Evolutionary conservation across 2,329 filamentous ascomycete genomes (phyloP), one percentile per base, ranked within the genome.

Genomic region (Biscogniauxia marginata): DNA sequence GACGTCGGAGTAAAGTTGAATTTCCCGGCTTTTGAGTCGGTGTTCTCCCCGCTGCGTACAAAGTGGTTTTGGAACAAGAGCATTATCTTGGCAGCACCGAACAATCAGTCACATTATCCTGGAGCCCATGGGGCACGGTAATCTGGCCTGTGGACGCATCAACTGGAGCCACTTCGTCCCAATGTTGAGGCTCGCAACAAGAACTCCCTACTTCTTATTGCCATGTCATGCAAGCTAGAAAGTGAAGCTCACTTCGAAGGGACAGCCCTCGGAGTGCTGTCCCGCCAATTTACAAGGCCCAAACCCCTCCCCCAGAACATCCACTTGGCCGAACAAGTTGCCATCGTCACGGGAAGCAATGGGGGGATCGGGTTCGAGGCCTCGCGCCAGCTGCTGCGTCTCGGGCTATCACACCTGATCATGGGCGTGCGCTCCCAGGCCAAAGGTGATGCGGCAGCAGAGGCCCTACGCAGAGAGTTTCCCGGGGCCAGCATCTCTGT

Each of bases 301-400:
- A 60, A 63, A 46, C 63, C 64, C 7, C 46, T 63, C 3, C 63
- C 65, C 7, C 18, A 55, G 20, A 60, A 55, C 5, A 64, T 59
- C 2, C 1, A 62, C 48, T 64, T 76, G 52, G 58, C 62, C 0
- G 72, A 70, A 7, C 66, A 77, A 60, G 70, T 71, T 1, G 74
- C 74, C 46, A 74, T 81, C 44, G 67, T 81, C 8, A 80, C 79
- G 0, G 79, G 79, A 1, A 65, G 70, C 21, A 81, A 79, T 56
- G 66, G 59, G 4, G 79, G 79, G 0, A 63, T 81, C 0, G 79
- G 79, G 3, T 64, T 78, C n/a, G 77, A 79, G 65, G 62, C 71
- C 2, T 70, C 71, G 6, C 65, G 69, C 0, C 74, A 79, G 56
- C 70, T 81, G 34, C 68, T 76, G 3, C 57, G 65, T 2, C 67